Conservation (phyloP, 768 basidiomycete species). For the Gautieria morchelliformis region DNA sequence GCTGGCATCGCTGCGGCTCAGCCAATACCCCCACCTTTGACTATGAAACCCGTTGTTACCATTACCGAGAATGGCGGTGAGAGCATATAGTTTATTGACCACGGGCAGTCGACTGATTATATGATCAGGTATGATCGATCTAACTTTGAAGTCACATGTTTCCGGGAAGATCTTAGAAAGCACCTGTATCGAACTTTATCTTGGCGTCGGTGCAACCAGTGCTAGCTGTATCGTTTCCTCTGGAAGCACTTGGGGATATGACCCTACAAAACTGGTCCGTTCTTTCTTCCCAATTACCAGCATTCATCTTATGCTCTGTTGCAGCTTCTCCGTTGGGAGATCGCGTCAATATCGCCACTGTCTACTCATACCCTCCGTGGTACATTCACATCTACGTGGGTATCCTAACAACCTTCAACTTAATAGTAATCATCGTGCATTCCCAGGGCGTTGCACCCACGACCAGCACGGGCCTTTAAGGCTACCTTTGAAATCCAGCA, state of each 20-base stretch:
- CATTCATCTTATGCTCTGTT: not conserved
- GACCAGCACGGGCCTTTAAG: constrained; percentile 69
- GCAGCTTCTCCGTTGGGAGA: constrained; percentile 75
- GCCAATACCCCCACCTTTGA: constrained; percentile 26
- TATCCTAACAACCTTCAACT: constrained; percentile 9
- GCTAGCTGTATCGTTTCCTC: constrained; percentile 62
- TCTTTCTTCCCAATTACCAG: not conserved
- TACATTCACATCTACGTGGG: constrained; percentile 62
- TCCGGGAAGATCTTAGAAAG: constrained; percentile 61
- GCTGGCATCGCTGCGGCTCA: constrained; percentile 24
- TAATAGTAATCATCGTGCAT: not conserved
- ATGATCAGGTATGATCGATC: constrained; percentile 43
- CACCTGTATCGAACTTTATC: constrained; percentile 57
- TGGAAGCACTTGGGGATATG: constrained; percentile 74
- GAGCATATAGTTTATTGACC: not conserved
- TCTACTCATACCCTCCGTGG: constrained; percentile 72
- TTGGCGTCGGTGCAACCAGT: constrained; percentile 64
- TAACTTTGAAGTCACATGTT: constrained; percentile 54
- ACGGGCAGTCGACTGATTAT: not conserved
- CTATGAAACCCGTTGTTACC: constrained; percentile 22
- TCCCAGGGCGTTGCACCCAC: constrained; percentile 32
- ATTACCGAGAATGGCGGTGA: constrained; percentile 34
- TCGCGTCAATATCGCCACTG: constrained; percentile 49
- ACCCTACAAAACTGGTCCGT: constrained; percentile 52
- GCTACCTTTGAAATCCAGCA: constrained; percentile 62